Conservation (phyloP, 306 rosid species). For the Begonia masoniana region DNA sequence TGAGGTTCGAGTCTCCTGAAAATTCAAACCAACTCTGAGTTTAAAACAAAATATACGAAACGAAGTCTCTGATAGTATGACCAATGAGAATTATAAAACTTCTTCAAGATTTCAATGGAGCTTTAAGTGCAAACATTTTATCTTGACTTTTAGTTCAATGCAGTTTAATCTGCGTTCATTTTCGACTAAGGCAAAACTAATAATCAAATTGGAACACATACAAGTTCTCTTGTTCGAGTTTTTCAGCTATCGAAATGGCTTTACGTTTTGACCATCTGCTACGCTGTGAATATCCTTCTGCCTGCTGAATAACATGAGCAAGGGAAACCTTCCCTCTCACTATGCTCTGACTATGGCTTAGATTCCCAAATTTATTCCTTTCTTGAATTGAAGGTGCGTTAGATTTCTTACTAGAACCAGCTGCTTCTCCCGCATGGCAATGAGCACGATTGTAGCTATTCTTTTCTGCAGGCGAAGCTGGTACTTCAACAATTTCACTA, state of each 20-base stretch:
- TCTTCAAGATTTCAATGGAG: constrained; percentile 1
- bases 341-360: constrained; percentile 59
- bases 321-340: constrained; percentile 93
- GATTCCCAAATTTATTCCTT: constrained; percentile 39
- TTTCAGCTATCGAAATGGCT: constrained; percentile 96
- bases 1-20: constrained; percentile 92
- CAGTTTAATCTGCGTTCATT: too few relatives aligned
- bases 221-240: constrained; percentile 97
- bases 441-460: constrained; percentile 24
- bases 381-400: constrained; percentile 26
- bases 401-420: constrained; percentile 31
- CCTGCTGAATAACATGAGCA: constrained; percentile 97
- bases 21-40: not conserved
- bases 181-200: not conserved
- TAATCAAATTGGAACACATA: constrained; percentile 28
- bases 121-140: too few relatives aligned
- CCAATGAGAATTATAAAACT: not conserved
- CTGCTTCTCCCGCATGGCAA: constrained; percentile 26
- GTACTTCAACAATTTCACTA: constrained; percentile 76
- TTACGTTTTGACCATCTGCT: constrained; percentile 75
- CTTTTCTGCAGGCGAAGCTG: constrained; percentile 42
- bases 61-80: too few relatives aligned
- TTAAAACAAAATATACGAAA: not conserved
- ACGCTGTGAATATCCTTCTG: constrained; percentile 67
- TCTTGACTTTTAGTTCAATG: too few relatives aligned